Evolutionary conservation across 371 early-diverging fungal genomes (phyloP).

Genomic region (Chytridiales sp.): DNA sequence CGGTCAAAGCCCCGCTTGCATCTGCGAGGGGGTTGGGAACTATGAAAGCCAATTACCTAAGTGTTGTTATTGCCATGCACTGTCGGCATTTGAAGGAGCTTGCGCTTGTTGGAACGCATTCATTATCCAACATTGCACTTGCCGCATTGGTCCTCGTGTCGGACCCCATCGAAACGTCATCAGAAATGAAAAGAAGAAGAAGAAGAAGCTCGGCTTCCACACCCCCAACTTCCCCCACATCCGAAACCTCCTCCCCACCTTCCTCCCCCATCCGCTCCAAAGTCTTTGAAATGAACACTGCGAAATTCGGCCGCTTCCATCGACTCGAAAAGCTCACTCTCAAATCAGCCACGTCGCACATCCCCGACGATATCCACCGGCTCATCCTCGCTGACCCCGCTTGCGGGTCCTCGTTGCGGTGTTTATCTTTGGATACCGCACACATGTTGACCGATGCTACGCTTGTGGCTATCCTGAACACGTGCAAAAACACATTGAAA

Average conservation of each 20-base stretch:
- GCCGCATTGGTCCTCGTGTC: slow-evolving; percentile 5
- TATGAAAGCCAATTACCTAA: not conserved
- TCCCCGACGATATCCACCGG: slow-evolving; percentile 9
- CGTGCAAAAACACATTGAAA: not conserved
- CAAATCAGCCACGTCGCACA: slow-evolving; percentile 11
- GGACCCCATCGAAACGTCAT: not conserved
- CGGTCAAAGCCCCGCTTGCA: too few relatives aligned
- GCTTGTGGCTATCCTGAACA: slow-evolving; percentile 11
- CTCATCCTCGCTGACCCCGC: slow-evolving; percentile 8
- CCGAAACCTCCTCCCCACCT: too few relatives aligned
- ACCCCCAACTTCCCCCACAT: too few relatives aligned
- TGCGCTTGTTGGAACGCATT: slow-evolving; percentile 4
- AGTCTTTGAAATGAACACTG: not conserved
- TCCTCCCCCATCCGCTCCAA: slow-evolving; percentile 1
- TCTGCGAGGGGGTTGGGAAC: slow-evolving; percentile 7
- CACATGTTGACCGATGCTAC: slow-evolving; percentile 16
- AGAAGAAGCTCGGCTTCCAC: not conserved
- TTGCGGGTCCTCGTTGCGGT: slow-evolving; percentile 2
- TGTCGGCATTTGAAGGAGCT: not conserved
- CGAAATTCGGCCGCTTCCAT: not conserved
- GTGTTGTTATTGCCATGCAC: not conserved
- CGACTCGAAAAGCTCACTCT: slow-evolving; percentile 10
- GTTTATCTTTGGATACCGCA: slow-evolving; percentile 9
- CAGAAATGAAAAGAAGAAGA: not conserved
- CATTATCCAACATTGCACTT: not conserved